These are phyloP conservation scores for Chrysanthemum seticuspe DNA, from an alignment of 129 eudicot species.

Conservation along the genomic window DNA sequence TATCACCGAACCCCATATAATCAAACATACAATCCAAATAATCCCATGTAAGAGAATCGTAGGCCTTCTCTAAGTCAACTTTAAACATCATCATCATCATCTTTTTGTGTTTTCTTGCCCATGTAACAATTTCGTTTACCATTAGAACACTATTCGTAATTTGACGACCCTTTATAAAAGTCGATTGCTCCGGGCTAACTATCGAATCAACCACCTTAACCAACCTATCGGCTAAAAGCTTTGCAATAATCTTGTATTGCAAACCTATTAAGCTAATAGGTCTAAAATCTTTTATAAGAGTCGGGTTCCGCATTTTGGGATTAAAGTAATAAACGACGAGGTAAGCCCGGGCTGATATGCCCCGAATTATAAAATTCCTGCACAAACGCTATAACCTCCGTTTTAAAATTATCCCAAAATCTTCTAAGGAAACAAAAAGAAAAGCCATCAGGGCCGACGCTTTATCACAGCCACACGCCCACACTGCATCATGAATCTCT, in stretches of 20 bases:
- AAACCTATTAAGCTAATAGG: neutral
- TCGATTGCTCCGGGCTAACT: neutral
- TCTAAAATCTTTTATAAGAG: neutral
- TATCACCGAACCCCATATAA: constrained; percentile 1
- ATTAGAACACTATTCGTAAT: neutral
- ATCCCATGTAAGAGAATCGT: neutral
- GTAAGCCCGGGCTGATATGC: too few species aligned
- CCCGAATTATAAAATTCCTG: too few species aligned
- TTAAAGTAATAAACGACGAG: too few species aligned
- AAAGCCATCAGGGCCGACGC: too few species aligned
- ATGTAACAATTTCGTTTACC: neutral
- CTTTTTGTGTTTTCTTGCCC: neutral
- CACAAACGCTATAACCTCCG: too few species aligned
- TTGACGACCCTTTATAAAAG: neutral
- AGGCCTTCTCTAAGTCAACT: neutral
- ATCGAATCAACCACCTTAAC: neutral
- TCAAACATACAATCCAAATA: neutral
- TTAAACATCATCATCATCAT: neutral
- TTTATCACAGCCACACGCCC: too few species aligned
- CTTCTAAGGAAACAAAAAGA: too few species aligned
- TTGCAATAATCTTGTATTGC: neutral
- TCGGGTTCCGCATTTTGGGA: too few species aligned
- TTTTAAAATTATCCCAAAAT: too few species aligned
- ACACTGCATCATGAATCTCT: too few species aligned
- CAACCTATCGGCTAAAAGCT: neutral